Percentiles rank a stretch among this genome's conserved stretches.
Evolutionary conservation across 257 asterid genomes (phyloP).

Genomic region (Nicotiana sylvestris): DNA sequence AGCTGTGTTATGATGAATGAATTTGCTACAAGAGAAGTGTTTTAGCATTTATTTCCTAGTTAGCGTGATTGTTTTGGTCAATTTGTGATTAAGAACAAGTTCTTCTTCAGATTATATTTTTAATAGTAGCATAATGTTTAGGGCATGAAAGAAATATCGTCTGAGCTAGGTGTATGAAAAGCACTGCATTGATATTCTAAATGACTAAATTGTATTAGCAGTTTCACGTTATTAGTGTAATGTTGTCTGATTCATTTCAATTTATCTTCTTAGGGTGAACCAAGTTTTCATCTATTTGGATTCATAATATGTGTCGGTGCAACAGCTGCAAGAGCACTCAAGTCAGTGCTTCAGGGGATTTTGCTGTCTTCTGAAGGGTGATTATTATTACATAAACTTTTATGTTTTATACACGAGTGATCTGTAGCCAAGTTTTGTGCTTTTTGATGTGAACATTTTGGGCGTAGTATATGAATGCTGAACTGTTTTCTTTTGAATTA

Average conservation of each 20-base stretch:
- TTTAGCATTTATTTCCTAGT: background rate
- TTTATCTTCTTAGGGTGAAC: constrained; percentile 39
- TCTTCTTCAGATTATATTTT: background rate
- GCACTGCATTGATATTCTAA: background rate
- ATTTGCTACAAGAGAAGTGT: background rate
- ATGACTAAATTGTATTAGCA: background rate
- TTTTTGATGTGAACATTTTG: background rate
- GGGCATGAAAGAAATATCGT: background rate
- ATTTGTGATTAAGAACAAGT: background rate
- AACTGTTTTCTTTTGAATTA: constrained; percentile 10
- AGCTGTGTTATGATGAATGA: background rate
- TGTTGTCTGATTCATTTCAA: background rate
- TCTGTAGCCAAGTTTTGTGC: background rate
- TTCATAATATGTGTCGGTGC: constrained; percentile 57
- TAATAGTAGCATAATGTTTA: background rate
- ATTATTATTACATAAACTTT: background rate
- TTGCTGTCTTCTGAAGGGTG: constrained; percentile 69
- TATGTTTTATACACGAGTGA: background rate
- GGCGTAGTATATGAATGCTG: constrained; percentile 16
- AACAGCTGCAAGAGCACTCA: constrained; percentile 65
- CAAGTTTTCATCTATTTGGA: constrained; percentile 63
- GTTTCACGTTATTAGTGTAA: background rate
- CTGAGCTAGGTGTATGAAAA: background rate
- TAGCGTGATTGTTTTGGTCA: background rate
- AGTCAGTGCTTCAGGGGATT: constrained; percentile 60